Evolutionary conservation across 176 grass and related monocot species (phyloP).

Genomic region (Elaeis guineensis): DNA sequence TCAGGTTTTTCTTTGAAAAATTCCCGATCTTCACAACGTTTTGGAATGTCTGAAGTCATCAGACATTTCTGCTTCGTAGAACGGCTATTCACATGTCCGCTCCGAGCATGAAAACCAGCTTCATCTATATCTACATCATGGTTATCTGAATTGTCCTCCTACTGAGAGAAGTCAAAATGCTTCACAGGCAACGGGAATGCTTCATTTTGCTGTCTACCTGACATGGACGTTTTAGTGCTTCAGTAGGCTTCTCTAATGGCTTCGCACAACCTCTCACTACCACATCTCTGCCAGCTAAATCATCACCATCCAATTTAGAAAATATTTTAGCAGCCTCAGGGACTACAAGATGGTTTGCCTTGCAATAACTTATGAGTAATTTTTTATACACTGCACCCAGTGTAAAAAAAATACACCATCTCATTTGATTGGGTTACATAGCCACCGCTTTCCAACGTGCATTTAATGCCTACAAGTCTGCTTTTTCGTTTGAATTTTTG

Average conservation of each 20-base stretch:
- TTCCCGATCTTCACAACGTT: constrained; percentile 11
- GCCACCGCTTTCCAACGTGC: no score
- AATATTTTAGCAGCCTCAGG: constrained; percentile 41
- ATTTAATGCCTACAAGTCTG: no score
- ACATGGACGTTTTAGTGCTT: constrained; percentile 14
- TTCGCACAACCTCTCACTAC: constrained; percentile 36
- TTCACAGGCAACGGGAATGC: constrained; percentile 77
- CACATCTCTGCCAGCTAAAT: constrained; percentile 27
- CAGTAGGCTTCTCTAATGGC: constrained; percentile 31
- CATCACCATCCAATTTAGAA: constrained; percentile 31
- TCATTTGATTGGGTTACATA: no score
- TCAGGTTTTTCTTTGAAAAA: constrained; percentile 4
- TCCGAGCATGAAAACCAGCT: constrained; percentile 4
- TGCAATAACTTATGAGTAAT: no score
- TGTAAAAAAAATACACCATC: no score
- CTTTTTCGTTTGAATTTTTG: no score
- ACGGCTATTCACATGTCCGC: constrained; percentile 3
- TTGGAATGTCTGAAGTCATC: constrained; percentile 10
- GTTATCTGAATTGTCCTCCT: constrained; percentile 46
- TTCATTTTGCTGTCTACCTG: constrained; percentile 23
- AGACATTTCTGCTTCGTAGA: constrained; percentile 1
- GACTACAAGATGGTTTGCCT: constrained; percentile 58
- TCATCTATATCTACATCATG: constrained; percentile 27
- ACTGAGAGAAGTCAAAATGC: constrained; percentile 73
- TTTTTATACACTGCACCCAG: no score